phyloP scores from a whole-genome alignment of 768 basidiomycete species.

The Trametes maxima region DNA sequence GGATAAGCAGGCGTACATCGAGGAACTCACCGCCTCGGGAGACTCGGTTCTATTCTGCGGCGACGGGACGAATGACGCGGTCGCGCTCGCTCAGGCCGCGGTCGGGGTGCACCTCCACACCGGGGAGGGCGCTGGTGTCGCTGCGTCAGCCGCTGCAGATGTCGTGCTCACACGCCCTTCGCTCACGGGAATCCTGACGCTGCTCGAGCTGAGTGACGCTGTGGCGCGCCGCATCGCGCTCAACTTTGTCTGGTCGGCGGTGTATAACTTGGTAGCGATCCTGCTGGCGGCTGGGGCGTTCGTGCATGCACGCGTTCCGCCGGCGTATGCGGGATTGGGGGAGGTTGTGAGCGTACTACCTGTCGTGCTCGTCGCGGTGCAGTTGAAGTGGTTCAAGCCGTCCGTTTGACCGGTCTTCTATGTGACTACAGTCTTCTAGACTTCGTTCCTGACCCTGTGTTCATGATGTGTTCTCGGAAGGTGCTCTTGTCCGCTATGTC shows the following conservation, averaged over 20 bases:
- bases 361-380: slow-evolving; percentile 41
- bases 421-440: background rate
- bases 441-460: background rate
- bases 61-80: slow-evolving; percentile 58
- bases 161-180: slow-evolving; percentile 45
- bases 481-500: background rate
- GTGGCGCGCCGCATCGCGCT: slow-evolving; percentile 39
- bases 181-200: slow-evolving; percentile 38
- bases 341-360: slow-evolving; percentile 47
- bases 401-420: background rate
- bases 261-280: slow-evolving; percentile 50
- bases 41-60: slow-evolving; percentile 46
- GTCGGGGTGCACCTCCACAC: slow-evolving; percentile 42
- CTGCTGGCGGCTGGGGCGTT: slow-evolving; percentile 55
- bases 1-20: slow-evolving; percentile 44
- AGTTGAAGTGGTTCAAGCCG: slow-evolving; percentile 33
- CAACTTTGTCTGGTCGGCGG: slow-evolving; percentile 41
- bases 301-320: slow-evolving; percentile 40
- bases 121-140: slow-evolving; percentile 40
- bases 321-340: slow-evolving; percentile 46
- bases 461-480: background rate
- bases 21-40: slow-evolving; percentile 29
- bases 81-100: slow-evolving; percentile 53
- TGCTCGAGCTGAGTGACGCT: slow-evolving; percentile 41
- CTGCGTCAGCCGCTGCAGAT: slow-evolving; percentile 47